Percentiles rank a stretch among this genome's conserved stretches.
Conservation (phyloP, 2,329 filamentous ascomycete species). For the Neopestalotiopsis sp. region DNA sequence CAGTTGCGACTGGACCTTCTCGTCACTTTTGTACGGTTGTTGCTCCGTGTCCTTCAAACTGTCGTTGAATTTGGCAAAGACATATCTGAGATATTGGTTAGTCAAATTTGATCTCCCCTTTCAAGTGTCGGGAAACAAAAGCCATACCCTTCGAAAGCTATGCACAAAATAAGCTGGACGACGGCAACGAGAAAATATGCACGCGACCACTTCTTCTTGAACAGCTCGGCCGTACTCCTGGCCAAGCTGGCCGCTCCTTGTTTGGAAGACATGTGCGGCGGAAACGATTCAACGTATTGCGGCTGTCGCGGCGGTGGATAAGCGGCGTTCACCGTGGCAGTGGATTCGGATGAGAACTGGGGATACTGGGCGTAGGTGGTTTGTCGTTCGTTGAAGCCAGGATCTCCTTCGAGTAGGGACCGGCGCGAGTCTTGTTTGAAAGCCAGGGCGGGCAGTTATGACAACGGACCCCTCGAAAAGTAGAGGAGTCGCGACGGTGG, state of each 20-base stretch:
- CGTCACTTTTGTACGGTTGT: conserved; percentile 46
- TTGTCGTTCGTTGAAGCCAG: conserved; percentile 32
- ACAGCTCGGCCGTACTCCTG: conserved; percentile 70
- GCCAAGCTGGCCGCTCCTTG: conserved; percentile 39
- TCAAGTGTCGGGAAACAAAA: conserved; percentile 13
- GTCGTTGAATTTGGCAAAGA: conserved; percentile 85
- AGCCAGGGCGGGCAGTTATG: conserved; percentile 50
- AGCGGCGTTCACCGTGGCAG: conserved; percentile 20
- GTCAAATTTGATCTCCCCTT: not conserved
- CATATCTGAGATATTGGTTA: conserved; percentile 64
- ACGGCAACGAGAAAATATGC: conserved; percentile 77
- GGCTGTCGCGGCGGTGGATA: conserved; percentile 26
- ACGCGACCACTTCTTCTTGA: conserved; percentile 88
- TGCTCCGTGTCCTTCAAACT: conserved; percentile 48
- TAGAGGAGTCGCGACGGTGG: conserved; percentile 21
- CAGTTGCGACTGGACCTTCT: conserved; percentile 55
- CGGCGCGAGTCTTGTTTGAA: conserved; percentile 50
- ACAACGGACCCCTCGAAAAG: conserved; percentile 31
- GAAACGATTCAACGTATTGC: conserved; percentile 38
- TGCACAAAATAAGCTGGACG: conserved; percentile 78
- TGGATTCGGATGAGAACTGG: conserved; percentile 26
- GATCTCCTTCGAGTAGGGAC: conserved; percentile 48
- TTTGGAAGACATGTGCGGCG: conserved; percentile 40
- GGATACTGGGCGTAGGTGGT: conserved; percentile 24
- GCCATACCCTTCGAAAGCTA: conserved; percentile 86